A percentile compares a stretch with the other conserved stretches of the same genome.
Conservation (phyloP, 441 rosid genomes). For the Corymbia citriodora region DNA sequence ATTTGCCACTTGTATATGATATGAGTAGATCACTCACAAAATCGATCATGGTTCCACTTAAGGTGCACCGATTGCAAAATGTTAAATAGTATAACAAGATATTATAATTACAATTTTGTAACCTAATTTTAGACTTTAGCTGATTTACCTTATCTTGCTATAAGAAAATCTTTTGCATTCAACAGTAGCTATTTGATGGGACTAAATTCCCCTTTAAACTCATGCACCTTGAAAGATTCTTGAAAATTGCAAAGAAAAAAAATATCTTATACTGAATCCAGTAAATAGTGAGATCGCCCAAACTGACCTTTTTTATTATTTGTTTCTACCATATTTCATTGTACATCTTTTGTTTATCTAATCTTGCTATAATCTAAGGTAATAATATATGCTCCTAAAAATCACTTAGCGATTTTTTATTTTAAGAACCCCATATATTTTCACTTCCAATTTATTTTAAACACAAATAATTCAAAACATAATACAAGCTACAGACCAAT, state of each 20-base stretch:
- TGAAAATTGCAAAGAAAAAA: no score
- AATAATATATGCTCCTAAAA: neutral
- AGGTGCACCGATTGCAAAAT: no score
- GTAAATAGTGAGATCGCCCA: neutral
- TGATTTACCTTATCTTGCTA: no score
- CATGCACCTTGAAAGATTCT: neutral
- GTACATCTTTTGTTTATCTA: neutral
- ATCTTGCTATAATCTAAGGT: neutral
- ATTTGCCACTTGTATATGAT: no score
- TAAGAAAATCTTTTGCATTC: no score
- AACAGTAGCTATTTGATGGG: neutral
- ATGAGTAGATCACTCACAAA: no score
- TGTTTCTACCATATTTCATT: neutral
- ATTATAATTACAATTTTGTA: no score
- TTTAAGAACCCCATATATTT: neutral
- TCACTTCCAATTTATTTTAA: neutral
- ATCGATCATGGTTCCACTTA: no score
- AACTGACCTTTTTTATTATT: neutral
- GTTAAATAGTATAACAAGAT: no score
- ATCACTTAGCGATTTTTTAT: neutral
- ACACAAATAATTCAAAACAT: neutral
- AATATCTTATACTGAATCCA: neutral
- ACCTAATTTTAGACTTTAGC: no score
- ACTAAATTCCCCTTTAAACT: neutral
- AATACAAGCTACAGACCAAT: neutral